Evolutionary conservation across 805 yeast genomes (phyloP).

Genomic region (Yamadazyma ubonensis): DNA sequence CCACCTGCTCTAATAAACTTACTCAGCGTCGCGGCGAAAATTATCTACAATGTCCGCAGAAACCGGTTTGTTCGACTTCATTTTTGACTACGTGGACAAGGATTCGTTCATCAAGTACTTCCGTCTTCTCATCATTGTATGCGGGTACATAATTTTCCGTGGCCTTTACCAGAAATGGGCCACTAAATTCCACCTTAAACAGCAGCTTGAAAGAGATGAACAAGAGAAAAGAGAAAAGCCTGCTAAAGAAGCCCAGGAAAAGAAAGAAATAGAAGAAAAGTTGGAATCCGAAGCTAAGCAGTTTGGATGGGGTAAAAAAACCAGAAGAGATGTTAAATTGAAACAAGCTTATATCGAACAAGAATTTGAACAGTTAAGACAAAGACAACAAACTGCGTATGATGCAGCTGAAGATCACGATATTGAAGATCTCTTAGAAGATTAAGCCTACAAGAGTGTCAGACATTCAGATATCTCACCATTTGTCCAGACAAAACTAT

Average conservation of each 20-base stretch:
- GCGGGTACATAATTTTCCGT: slow-evolving; percentile 62
- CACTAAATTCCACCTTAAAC: slow-evolving; percentile 51
- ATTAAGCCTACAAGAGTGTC: slow-evolving; percentile 30
- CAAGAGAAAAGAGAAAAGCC: slow-evolving; percentile 39
- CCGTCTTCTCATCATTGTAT: slow-evolving; percentile 50
- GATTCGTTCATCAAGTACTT: slow-evolving; percentile 47
- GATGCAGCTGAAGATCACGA: slow-evolving; percentile 60
- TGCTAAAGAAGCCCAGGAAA: slow-evolving; percentile 33
- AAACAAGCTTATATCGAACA: slow-evolving; percentile 56
- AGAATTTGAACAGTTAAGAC: slow-evolving; percentile 36
- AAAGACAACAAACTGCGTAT: slow-evolving; percentile 45
- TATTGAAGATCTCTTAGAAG: slow-evolving; percentile 66
- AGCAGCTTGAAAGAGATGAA: slow-evolving; percentile 48
- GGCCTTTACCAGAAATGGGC: slow-evolving; percentile 56
- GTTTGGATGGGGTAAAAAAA: slow-evolving; percentile 82
- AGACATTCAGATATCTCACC: too few species aligned
- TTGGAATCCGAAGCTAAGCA: slow-evolving; percentile 41
- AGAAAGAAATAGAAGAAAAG: slow-evolving; percentile 28
- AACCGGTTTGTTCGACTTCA: slow-evolving; percentile 24
- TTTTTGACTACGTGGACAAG: slow-evolving; percentile 36
- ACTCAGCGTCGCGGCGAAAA: too few species aligned
- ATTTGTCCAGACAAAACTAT: too few species aligned
- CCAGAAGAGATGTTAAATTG: slow-evolving; percentile 57
- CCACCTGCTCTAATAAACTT: not conserved
- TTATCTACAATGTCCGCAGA: slow-evolving; percentile 11